phyloP scores from a whole-genome alignment of 345 rosid species.

The Sonneratia alba region DNA sequence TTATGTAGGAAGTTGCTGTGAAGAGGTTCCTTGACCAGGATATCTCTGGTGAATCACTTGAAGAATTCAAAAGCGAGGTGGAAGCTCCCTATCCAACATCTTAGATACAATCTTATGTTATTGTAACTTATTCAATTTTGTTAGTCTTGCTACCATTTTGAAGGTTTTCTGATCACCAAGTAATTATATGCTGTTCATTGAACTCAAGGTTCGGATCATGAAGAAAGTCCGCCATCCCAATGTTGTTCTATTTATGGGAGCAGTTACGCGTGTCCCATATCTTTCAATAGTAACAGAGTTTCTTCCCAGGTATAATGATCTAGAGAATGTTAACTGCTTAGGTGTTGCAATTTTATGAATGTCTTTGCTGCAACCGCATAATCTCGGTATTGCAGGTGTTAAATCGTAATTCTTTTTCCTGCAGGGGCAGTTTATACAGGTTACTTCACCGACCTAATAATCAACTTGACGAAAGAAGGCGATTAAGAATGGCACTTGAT shows the following conservation, averaged over 20 bases:
- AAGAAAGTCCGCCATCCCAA: constrained; percentile 82
- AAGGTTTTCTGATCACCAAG: background rate
- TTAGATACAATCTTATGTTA: background rate
- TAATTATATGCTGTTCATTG: background rate
- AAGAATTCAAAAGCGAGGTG: constrained; percentile 90
- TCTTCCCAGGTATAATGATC: constrained; percentile 63
- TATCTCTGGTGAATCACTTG: constrained; percentile 64
- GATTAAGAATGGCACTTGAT: constrained; percentile 93
- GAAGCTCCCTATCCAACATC: constrained; percentile 6
- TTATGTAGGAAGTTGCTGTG: constrained; percentile 78
- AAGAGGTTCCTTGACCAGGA: constrained; percentile 89
- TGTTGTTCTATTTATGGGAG: constrained; percentile 99
- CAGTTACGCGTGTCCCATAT: constrained; percentile 83
- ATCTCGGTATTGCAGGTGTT: constrained; percentile 4
- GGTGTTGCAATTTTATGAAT: constrained; percentile 1
- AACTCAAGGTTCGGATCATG: constrained; percentile 67
- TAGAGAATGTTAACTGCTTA: background rate
- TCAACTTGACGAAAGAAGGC: constrained; percentile 85
- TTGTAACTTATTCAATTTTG: background rate
- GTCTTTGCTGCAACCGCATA: constrained; percentile 3
- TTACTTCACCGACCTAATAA: constrained; percentile 83
- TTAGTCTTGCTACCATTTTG: background rate
- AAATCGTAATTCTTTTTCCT: constrained; percentile 14
- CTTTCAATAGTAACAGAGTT: constrained; percentile 90
- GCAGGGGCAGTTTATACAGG: constrained; percentile 97